Percentiles rank a stretch among this genome's conserved stretches.
Evolutionary conservation across 1,284 basidiomycete genomes (phyloP).

Genomic region (Somion occarium): DNA sequence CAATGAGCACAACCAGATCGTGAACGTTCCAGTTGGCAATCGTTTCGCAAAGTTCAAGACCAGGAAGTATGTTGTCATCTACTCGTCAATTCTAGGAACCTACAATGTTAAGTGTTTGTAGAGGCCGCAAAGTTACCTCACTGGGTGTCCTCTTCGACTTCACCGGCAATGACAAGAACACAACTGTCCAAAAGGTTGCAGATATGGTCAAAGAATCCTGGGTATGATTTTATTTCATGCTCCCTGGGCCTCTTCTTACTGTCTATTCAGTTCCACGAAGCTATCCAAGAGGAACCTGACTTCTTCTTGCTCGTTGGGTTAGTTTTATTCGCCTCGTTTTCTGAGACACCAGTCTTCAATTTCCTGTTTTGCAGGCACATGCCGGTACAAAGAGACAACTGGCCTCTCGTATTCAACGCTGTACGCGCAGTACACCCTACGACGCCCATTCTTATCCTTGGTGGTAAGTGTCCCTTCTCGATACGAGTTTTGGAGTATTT

Average conservation of each 20-base stretch:
- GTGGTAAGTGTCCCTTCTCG: too few relatives aligned
- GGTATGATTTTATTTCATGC: conserved; percentile 34
- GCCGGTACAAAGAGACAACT: conserved; percentile 61
- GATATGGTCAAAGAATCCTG: conserved; percentile 75
- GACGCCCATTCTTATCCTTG: conserved; percentile 79
- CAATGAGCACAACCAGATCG: conserved; percentile 42
- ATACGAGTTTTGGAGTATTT: conserved; percentile 5
- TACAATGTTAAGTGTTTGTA: too few relatives aligned
- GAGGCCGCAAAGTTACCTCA: conserved; percentile 70
- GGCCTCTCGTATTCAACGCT: conserved; percentile 70
- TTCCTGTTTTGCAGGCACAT: conserved; percentile 51
- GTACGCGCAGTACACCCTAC: conserved; percentile 66
- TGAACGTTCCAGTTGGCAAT: conserved; percentile 62
- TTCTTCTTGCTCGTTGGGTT: conserved; percentile 73
- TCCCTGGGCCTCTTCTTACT: not conserved
- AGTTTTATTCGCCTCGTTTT: conserved; percentile 20
- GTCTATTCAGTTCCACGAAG: conserved; percentile 59
- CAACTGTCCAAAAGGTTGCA: conserved; percentile 68
- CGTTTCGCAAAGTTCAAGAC: conserved; percentile 77
- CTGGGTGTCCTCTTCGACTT: conserved; percentile 81
- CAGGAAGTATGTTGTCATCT: conserved; percentile 59
- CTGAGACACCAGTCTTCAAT: not conserved
- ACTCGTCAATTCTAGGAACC: too few relatives aligned
- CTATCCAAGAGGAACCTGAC: conserved; percentile 77
- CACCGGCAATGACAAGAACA: conserved; percentile 58